Percentiles rank a stretch among this genome's conserved stretches.
Conservation (phyloP, 352 stramenopile genomes). For the Phytophthora cryptogea region DNA sequence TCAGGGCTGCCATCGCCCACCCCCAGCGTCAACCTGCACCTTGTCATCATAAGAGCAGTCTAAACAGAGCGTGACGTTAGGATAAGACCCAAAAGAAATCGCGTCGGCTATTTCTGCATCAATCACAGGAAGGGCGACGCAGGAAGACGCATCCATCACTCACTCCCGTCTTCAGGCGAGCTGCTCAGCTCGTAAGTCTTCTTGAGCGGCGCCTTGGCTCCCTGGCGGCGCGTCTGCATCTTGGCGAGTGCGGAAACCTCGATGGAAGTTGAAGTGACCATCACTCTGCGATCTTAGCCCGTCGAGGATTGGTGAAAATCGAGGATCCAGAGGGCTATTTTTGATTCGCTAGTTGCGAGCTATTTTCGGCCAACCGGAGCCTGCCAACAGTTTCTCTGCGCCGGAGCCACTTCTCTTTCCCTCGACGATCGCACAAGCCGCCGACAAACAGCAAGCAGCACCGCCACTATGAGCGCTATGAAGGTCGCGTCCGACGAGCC, state of each 20-base stretch:
- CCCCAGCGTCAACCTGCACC: constrained; percentile 8
- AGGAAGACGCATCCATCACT: constrained; percentile 4
- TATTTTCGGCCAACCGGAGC: constrained; percentile 49
- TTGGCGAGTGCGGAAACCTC: constrained; percentile 1
- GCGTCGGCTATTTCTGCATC: constrained; percentile 1
- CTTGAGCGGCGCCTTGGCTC: constrained; percentile 19
- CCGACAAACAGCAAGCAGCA: constrained; percentile 6
- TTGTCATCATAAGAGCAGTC: constrained; percentile 31
- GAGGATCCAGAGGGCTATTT: constrained; percentile 11
- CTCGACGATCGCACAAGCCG: constrained; percentile 20
- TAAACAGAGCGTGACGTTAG: neutral
- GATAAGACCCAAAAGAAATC: neutral
- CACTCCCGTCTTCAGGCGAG: constrained; percentile 31
- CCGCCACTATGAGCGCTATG: constrained; percentile 37
- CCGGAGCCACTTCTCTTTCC: constrained; percentile 22
- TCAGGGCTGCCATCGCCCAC: neutral
- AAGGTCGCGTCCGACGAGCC: constrained; percentile 59
- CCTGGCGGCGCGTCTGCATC: constrained; percentile 29
- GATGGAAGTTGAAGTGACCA: constrained; percentile 44
- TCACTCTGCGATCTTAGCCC: constrained; percentile 29
- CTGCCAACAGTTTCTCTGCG: constrained; percentile 24
- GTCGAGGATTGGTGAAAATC: constrained; percentile 17
- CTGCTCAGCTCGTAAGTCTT: constrained; percentile 40
- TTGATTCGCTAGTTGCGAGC: constrained; percentile 20
- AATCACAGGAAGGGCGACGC: too few species aligned